Conservation (phyloP, 225 moss, liverwort and hornwort species). For the Pseudisothecium myosuroides region DNA sequence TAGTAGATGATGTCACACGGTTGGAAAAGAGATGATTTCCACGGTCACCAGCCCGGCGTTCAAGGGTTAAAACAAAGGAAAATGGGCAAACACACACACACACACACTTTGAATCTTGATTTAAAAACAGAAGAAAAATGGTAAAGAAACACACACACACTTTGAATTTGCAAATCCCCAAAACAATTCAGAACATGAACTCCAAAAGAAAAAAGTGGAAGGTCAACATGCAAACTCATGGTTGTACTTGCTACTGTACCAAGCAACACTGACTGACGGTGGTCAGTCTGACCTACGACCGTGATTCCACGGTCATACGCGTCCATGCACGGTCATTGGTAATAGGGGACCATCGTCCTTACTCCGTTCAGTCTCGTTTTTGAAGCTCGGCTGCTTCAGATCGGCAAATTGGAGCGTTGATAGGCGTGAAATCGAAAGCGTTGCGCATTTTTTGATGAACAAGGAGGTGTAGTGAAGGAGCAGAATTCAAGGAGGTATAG, state of each 20-base stretch:
- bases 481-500: not conserved
- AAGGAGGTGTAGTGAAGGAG: not conserved
- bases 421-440: not conserved
- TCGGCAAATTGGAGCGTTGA: not conserved
- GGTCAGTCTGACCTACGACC: not conserved
- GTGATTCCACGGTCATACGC: not conserved
- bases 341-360: not conserved
- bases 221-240: not conserved
- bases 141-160: not conserved
- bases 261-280: not conserved
- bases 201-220: too few species aligned
- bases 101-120: not conserved
- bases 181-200: not conserved
- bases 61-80: not conserved
- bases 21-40: too few species aligned
- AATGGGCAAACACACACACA: not conserved
- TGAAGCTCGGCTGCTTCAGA: not conserved
- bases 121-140: too few species aligned
- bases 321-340: not conserved
- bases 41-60: too few species aligned
- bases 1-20: too few species aligned
- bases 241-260: not conserved
- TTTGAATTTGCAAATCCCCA: not conserved
- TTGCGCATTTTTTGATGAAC: not conserved
- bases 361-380: not conserved